Evolutionary conservation across 2,329 filamentous ascomycete species (phyloP), one percentile per base, ranked within the genome.

Genomic region (Pleoardoris graminearum): DNA sequence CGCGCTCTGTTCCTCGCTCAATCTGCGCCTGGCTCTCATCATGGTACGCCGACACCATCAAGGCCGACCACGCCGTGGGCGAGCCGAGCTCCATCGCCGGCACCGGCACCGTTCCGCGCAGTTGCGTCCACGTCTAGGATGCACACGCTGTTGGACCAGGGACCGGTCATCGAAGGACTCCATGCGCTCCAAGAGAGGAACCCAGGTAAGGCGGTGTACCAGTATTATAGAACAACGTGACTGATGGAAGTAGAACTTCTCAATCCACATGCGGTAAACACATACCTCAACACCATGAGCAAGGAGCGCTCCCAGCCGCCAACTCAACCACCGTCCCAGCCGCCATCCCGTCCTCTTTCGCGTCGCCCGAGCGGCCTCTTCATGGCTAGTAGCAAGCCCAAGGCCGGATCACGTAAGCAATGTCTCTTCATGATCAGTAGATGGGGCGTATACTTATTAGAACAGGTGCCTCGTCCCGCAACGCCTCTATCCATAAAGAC

Each of bases 11-110:
- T 51, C 44, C 60, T 67, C n/a, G 58, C 67, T 2, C 55, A 54
- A 33, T 69, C 65, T 0, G 67, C 67, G 0, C 68, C 68, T 4
- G 65, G 55, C 7, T 65, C 62, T 10, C 55, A 60, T 5, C 44
- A 57, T 12, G 55, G 56, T 12, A 59, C 57, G 1, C 62, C 61
- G 0, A 39, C 14, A 7, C 17, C 7, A 6, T 55, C 48, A 6
- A 53, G 37, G 25, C 25, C 51, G 6, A 19, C 23, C 17, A 49
- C 58, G 8, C 51, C 53, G n/a, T 10, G 2, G 33, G 10, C 19
- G 14, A 11, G 10, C 11, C 6, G 30, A 29, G 11, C 27, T 17
- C 7, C 19, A 25, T 48, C 19, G n/a, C n/a, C n/a, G n/a, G n/a
- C n/a, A n/a, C n/a, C n/a, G n/a, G n/a, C n/a, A n/a, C n/a, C n/a